These are phyloP conservation scores for Ballota nigra DNA, from an alignment of 257 asterid species.

Conservation along the genomic window DNA sequence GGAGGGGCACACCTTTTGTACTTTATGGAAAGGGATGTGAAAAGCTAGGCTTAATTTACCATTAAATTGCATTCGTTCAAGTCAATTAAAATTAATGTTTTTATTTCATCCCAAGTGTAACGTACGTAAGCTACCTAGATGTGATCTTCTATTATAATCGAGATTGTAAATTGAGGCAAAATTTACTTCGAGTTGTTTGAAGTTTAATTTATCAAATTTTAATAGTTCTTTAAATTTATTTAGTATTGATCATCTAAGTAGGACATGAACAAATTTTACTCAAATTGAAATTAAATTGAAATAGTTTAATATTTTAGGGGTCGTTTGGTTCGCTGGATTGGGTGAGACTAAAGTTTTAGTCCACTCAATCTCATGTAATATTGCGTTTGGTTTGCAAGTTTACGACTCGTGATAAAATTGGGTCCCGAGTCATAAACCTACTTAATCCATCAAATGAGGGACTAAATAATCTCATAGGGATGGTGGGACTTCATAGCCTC, in stretches of 20 bases:
- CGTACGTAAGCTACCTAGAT: neutral
- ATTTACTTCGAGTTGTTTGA: neutral
- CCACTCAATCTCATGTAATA: too few relatives aligned
- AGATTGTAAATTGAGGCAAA: neutral
- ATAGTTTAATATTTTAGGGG: neutral
- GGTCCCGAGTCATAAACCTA: too few relatives aligned
- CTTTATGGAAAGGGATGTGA: constrained; percentile 16
- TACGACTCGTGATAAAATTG: too few relatives aligned
- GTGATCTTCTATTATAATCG: neutral
- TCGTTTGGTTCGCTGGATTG: too few relatives aligned
- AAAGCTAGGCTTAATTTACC: neutral
- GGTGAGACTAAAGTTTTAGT: too few relatives aligned
- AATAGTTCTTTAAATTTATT: neutral
- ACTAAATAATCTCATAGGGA: too few relatives aligned
- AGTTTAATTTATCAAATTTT: neutral
- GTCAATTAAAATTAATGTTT: constrained; percentile 20
- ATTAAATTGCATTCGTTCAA: neutral
- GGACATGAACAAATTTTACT: neutral
- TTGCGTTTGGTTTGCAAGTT: too few relatives aligned
- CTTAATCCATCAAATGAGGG: too few relatives aligned
- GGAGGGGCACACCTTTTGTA: constrained; percentile 4
- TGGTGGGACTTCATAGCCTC: too few relatives aligned
- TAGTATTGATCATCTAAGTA: neutral
- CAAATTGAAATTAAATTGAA: neutral
- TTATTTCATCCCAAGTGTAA: constrained; percentile 16